Conservation (phyloP, 805 yeast genomes). For the Suhomyces pyralidae region DNA sequence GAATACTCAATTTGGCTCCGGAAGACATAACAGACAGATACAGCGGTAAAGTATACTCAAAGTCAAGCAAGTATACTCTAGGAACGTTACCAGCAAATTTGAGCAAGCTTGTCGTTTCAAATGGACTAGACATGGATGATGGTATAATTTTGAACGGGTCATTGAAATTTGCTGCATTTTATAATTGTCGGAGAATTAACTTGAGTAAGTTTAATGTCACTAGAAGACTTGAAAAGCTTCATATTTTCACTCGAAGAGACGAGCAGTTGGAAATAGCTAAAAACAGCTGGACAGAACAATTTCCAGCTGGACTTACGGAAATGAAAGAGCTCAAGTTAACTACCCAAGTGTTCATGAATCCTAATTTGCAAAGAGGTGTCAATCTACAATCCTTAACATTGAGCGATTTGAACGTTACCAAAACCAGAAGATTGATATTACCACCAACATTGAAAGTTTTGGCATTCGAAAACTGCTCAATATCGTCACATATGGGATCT, state of each 20-base stretch:
- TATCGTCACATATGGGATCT: conserved; percentile 8
- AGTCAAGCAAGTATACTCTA: background rate
- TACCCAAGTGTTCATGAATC: conserved; percentile 3
- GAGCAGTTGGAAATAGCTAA: conserved; percentile 4
- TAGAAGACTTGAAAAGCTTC: conserved; percentile 8
- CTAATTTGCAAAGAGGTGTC: conserved; percentile 7
- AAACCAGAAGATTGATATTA: conserved; percentile 6
- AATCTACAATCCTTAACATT: conserved; percentile 7
- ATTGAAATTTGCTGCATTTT: conserved; percentile 5
- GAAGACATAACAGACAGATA: background rate
- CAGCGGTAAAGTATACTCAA: background rate
- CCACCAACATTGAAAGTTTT: conserved; percentile 4
- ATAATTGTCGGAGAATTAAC: conserved; percentile 5
- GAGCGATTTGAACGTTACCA: conserved; percentile 4
- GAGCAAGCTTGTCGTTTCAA: conserved; percentile 6
- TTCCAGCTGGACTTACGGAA: conserved; percentile 4
- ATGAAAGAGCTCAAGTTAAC: conserved; percentile 7
- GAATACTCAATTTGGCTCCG: conserved; percentile 3
- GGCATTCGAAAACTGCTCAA: conserved; percentile 7
- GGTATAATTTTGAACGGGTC: conserved; percentile 5
- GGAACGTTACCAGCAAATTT: conserved; percentile 5
- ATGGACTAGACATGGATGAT: conserved; percentile 10
- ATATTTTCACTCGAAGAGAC: conserved; percentile 1
- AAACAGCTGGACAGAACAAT: conserved; percentile 6
- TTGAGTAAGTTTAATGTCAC: conserved; percentile 11